Percentiles rank a stretch among this genome's conserved stretches.
These are phyloP conservation scores for Xanthoconium separans DNA, from an alignment of 1,284 basidiomycete genomes.

Conservation along the genomic window DNA sequence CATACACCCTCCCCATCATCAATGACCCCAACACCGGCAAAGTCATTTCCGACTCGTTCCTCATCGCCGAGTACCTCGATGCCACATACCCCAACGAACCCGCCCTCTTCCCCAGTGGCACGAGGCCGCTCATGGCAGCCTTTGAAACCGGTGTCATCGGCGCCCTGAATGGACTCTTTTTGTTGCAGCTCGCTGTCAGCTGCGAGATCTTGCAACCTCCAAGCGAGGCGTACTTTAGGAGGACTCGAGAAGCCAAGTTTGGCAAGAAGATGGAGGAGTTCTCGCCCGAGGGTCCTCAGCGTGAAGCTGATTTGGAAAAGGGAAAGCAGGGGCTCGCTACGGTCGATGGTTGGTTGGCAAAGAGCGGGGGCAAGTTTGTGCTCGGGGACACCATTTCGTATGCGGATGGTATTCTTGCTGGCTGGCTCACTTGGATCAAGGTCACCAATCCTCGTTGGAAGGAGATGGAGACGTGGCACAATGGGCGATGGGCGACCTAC, in stretches of 20 bases:
- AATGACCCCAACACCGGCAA: constrained; percentile 30
- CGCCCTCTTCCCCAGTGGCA: constrained; percentile 29
- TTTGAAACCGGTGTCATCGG: constrained; percentile 22
- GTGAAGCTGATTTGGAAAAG: constrained; percentile 27
- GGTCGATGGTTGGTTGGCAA: constrained; percentile 29
- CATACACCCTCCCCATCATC: constrained; percentile 41
- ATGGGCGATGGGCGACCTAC: constrained; percentile 34
- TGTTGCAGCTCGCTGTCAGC: constrained; percentile 17
- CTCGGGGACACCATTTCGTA: constrained; percentile 38
- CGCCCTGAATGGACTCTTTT: constrained; percentile 12
- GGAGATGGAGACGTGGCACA: constrained; percentile 31
- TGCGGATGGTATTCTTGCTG: constrained; percentile 34
- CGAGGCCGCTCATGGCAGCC: constrained; percentile 22
- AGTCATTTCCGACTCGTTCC: constrained; percentile 35
- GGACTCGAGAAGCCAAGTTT: constrained; percentile 28
- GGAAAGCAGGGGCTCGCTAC: constrained; percentile 22
- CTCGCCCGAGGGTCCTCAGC: constrained; percentile 28
- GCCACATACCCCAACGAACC: constrained; percentile 31
- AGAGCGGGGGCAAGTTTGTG: constrained; percentile 30
- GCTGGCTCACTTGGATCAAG: constrained; percentile 32
- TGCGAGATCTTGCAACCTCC: constrained; percentile 24
- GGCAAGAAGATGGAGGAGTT: constrained; percentile 35
- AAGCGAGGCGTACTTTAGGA: constrained; percentile 35
- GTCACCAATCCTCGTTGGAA: constrained; percentile 26
- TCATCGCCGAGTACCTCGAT: constrained; percentile 42